phyloP scores from a whole-genome alignment of 371 early-diverging fungal species.

The Rhizopus stolonifer region DNA sequence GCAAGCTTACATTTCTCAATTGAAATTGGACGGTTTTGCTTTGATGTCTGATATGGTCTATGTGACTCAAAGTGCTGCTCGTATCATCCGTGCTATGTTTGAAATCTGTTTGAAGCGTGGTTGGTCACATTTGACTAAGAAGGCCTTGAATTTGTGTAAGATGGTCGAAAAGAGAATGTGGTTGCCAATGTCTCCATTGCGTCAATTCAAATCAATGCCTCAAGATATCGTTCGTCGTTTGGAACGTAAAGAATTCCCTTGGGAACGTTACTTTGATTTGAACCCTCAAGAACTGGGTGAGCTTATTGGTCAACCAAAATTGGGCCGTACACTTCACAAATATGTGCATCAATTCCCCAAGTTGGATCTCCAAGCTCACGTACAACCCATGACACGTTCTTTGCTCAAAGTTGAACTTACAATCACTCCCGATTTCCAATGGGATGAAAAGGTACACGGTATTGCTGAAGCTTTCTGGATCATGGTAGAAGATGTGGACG shows the following conservation, averaged over 20 bases:
- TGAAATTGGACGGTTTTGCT: constrained; percentile 92
- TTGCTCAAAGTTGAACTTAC: constrained; percentile 87
- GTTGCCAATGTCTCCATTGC: constrained; percentile 92
- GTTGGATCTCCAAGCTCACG: constrained; percentile 83
- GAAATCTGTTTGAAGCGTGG: constrained; percentile 93
- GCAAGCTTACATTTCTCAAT: constrained; percentile 92
- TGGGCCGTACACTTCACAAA: constrained; percentile 84
- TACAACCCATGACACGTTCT: constrained; percentile 91
- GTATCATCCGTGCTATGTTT: constrained; percentile 95
- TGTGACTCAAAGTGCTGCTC: constrained; percentile 93
- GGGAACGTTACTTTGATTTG: constrained; percentile 92
- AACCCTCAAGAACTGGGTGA: constrained; percentile 92
- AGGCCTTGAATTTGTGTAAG: constrained; percentile 87
- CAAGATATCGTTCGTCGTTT: constrained; percentile 81
- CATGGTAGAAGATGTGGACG: constrained; percentile 91
- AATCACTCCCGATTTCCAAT: constrained; percentile 91
- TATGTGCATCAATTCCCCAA: constrained; percentile 93
- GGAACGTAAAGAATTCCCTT: constrained; percentile 93
- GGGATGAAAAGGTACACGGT: constrained; percentile 87
- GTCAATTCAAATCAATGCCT: constrained; percentile 87
- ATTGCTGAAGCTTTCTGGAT: constrained; percentile 92
- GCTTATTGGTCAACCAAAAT: constrained; percentile 82
- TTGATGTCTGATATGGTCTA: constrained; percentile 95
- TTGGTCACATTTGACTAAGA: constrained; percentile 91
- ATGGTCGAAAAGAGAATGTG: constrained; percentile 92